Percentiles rank a stretch among this genome's conserved stretches.
These are phyloP conservation scores for Astrocystis sublimbata DNA, from an alignment of 495 filamentous ascomycete genomes.

Conservation along the genomic window DNA sequence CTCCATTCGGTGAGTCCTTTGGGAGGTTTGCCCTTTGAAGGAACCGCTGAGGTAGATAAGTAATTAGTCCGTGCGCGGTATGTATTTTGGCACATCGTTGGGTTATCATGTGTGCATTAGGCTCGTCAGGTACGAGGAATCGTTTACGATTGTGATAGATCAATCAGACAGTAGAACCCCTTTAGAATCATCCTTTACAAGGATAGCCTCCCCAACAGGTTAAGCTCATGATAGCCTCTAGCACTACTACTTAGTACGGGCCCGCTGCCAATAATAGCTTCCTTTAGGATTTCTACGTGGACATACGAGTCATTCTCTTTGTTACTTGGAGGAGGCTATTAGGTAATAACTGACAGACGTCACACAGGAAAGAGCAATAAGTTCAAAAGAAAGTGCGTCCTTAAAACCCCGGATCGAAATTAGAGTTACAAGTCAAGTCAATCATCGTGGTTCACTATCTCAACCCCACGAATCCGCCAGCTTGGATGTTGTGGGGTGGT, in stretches of 20 bases:
- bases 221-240: background rate
- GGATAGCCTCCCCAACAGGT: background rate
- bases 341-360: background rate
- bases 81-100: no score
- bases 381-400: background rate
- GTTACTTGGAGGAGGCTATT: background rate
- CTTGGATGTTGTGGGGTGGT: slow-evolving; percentile 12
- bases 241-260: background rate
- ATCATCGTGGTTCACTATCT: background rate
- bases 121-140: no score
- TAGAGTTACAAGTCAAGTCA: background rate
- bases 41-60: background rate
- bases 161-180: no score
- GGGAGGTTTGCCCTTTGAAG: background rate
- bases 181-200: background rate
- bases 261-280: background rate
- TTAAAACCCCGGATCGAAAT: background rate
- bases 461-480: slow-evolving; percentile 11
- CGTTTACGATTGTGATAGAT: no score
- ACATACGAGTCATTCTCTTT: background rate
- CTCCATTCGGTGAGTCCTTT: background rate
- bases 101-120: no score
- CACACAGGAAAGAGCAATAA: background rate
- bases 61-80: no score
- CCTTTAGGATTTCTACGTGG: background rate